Conservation (phyloP, 805 yeast genomes). For the Ogataea trehalophila region DNA sequence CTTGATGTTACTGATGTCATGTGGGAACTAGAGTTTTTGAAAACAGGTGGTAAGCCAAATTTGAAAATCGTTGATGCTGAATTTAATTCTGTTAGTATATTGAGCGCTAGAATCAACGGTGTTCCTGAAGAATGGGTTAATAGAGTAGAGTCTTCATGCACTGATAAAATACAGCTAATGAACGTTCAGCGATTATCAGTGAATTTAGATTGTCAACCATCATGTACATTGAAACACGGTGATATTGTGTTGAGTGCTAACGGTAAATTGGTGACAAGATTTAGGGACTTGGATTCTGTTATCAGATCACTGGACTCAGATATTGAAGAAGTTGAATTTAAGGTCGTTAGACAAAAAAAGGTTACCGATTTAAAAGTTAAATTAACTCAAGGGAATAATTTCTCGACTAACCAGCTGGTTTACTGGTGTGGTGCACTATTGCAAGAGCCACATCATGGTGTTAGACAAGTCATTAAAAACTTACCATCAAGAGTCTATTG, state of each 20-base stretch:
- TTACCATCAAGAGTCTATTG: conserved; percentile 84
- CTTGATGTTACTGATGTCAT: conserved; percentile 65
- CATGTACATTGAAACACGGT: conserved; percentile 47
- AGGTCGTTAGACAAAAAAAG: conserved; percentile 66
- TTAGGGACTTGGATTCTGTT: conserved; percentile 55
- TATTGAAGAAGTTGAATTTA: conserved; percentile 41
- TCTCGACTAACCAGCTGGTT: conserved; percentile 61
- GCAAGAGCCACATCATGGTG: conserved; percentile 91
- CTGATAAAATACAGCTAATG: conserved; percentile 69
- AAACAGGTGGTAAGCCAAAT: conserved; percentile 46
- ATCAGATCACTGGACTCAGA: conserved; percentile 35
- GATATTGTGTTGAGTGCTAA: conserved; percentile 74
- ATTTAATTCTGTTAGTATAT: conserved; percentile 59
- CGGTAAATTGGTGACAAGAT: conserved; percentile 57
- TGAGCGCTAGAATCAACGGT: conserved; percentile 80
- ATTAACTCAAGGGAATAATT: conserved; percentile 53
- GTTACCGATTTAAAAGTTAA: conserved; percentile 59
- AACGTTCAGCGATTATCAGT: conserved; percentile 58
- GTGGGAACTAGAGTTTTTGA: conserved; percentile 51
- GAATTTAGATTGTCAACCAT: conserved; percentile 23
- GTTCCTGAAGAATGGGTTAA: conserved; percentile 81
- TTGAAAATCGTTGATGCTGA: conserved; percentile 75
- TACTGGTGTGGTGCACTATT: conserved; percentile 81
- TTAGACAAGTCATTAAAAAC: conserved; percentile 72
- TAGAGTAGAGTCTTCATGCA: conserved; percentile 49